Percentiles rank a stretch among this genome's conserved stretches.
These are phyloP conservation scores for Wickerhamomyces alni DNA, from an alignment of 805 yeast species.

Conservation along the genomic window DNA sequence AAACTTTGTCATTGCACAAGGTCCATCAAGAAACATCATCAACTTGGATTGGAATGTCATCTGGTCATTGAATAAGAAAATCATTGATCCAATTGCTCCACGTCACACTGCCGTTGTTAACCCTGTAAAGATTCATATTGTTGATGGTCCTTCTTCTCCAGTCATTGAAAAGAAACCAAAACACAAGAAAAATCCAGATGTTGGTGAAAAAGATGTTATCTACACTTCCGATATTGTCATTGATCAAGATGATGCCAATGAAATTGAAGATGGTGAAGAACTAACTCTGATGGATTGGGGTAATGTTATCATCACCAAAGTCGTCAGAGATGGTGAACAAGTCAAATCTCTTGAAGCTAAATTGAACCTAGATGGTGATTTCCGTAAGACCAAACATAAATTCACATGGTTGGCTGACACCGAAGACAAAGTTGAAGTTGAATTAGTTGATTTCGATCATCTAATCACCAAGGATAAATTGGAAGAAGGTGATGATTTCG, in stretches of 20 bases:
- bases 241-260: slow-evolving; percentile 81
- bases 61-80: slow-evolving; percentile 97
- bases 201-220: slow-evolving; percentile 78
- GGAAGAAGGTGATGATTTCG: slow-evolving; percentile 91
- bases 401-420: slow-evolving; percentile 92
- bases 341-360: slow-evolving; percentile 67
- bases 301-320: slow-evolving; percentile 72
- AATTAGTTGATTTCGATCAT: slow-evolving; percentile 88
- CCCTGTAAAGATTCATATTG: slow-evolving; percentile 64
- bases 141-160: slow-evolving; percentile 62
- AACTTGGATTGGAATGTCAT: slow-evolving; percentile 96
- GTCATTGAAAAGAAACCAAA: slow-evolving; percentile 72
- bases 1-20: slow-evolving; percentile 90
- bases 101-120: slow-evolving; percentile 83
- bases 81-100: slow-evolving; percentile 96
- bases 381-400: slow-evolving; percentile 93
- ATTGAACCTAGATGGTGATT: slow-evolving; percentile 90
- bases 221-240: slow-evolving; percentile 58
- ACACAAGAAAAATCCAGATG: slow-evolving; percentile 91
- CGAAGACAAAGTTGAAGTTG: slow-evolving; percentile 62
- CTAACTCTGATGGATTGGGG: slow-evolving; percentile 99
- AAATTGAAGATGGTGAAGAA: slow-evolving; percentile 81
- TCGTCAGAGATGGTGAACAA: slow-evolving; percentile 53
- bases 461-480: slow-evolving; percentile 91
- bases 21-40: slow-evolving; percentile 95